Conservation (phyloP, 83 land plant species). For the Diphasiastrum complanatum region DNA sequence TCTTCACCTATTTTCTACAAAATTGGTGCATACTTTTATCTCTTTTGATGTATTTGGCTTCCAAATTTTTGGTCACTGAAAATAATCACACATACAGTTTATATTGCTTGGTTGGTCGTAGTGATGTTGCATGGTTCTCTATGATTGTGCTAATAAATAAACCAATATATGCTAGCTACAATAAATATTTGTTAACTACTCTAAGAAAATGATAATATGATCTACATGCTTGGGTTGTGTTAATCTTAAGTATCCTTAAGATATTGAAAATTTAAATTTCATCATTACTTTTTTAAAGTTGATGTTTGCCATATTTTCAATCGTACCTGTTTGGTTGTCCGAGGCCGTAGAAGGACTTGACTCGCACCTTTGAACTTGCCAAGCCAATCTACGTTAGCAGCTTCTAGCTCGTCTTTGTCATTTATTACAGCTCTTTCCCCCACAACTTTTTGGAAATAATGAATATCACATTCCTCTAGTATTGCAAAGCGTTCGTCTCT, state of each 20-base stretch:
- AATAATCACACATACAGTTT: too few relatives aligned
- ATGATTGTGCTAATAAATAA: not conserved
- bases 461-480: constrained; percentile 51
- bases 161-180: not conserved
- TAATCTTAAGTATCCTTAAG: not conserved
- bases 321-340: constrained; percentile 60
- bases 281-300: not conserved
- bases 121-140: too few relatives aligned
- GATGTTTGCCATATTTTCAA: not conserved
- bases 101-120: too few relatives aligned
- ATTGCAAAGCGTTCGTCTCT: constrained; percentile 52
- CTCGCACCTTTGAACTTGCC: constrained; percentile 71
- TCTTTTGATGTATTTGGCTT: too few relatives aligned
- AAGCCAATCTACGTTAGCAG: constrained; percentile 90
- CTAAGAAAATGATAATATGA: not conserved
- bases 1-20: too few relatives aligned
- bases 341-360: constrained; percentile 72
- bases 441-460: constrained; percentile 46
- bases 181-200: not conserved
- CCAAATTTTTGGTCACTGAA: too few relatives aligned
- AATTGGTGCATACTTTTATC: too few relatives aligned
- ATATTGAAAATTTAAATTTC: not conserved
- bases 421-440: constrained; percentile 71
- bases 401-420: constrained; percentile 59
- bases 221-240: not conserved